A percentile compares a stretch with the other conserved stretches of the same genome.
Evolutionary conservation across 192 early-diverging fungal genomes (phyloP).

Genomic region (Umbelopsis sp.): DNA sequence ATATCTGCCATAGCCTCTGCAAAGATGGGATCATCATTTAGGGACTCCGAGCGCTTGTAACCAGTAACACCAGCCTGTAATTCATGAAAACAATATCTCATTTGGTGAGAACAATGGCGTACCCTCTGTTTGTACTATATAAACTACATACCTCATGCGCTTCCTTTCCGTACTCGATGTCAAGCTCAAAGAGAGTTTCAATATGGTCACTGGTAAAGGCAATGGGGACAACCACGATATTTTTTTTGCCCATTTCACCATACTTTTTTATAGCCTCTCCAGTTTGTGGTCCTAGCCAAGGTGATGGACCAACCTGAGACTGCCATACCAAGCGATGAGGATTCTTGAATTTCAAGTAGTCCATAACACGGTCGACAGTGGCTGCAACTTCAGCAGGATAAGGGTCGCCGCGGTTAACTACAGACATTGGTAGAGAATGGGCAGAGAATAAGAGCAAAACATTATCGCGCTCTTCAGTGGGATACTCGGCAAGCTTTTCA

Average conservation of each 20-base stretch:
- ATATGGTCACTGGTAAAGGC: slow-evolving; percentile 98
- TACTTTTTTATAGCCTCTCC: slow-evolving; percentile 76
- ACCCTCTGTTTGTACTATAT: background rate
- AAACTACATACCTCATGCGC: slow-evolving; percentile 65
- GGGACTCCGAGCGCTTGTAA: slow-evolving; percentile 84
- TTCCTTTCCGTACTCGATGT: slow-evolving; percentile 88
- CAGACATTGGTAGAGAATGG: slow-evolving; percentile 92
- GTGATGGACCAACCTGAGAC: slow-evolving; percentile 88
- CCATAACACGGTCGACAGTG: slow-evolving; percentile 82
- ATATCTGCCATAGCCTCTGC: slow-evolving; percentile 88
- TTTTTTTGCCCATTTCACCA: slow-evolving; percentile 74
- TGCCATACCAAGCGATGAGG: slow-evolving; percentile 95
- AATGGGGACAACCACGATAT: slow-evolving; percentile 88
- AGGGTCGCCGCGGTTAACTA: slow-evolving; percentile 90
- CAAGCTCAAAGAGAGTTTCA: slow-evolving; percentile 96
- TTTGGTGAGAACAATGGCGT: background rate
- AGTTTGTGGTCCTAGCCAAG: slow-evolving; percentile 93
- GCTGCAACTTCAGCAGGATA: slow-evolving; percentile 88
- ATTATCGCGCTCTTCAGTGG: slow-evolving; percentile 60
- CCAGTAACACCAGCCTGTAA: slow-evolving; percentile 74
- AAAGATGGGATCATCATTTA: slow-evolving; percentile 92
- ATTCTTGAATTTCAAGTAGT: slow-evolving; percentile 68
- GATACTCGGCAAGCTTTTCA: slow-evolving; percentile 63
- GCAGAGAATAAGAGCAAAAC: slow-evolving; percentile 93
- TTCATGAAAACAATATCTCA: background rate